Base-by-base conservation (phyloP, 2,329 filamentous ascomycete species). In the Passalora sequoiae region DNA sequence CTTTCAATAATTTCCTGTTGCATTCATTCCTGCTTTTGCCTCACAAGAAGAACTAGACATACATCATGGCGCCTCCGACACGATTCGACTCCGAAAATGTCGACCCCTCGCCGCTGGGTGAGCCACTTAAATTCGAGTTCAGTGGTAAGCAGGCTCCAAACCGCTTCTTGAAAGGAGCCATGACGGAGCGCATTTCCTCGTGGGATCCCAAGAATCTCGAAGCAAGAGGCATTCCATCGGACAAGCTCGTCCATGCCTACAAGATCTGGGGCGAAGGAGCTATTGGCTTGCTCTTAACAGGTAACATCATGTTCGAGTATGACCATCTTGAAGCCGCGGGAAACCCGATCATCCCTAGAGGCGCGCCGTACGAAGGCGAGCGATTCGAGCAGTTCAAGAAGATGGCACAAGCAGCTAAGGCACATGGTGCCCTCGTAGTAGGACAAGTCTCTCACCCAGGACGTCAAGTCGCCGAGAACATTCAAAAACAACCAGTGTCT, bases 101-200 rank as follows among this genome's bases (percentile, higher is more conserved):
- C 47, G 66, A 69, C 50, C 51, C 63, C 16, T 57, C 64, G 1
- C 64, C 68, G 7, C 51, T 72, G 45, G 69, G 60, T 39, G 58
- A 71, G 52, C 66, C 69, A n/a, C 61, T 72, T 37, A 54, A 66
- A 22, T 72, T 71, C 48, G 62, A 62, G 12, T 72, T 72, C 51
- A 74, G 73, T 30, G 70, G 73, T 39, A 71, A 68, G 44, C 75
- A 71, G 1, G 80, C 80, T 1, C 74, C 73, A 30, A 85, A 84
- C 59, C 70, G 80, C n/a, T 80, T 84, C 56, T 61, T 84, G 51
- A 85, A 85, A 62, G 78, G 69, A 4, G 76, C 82, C 30, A 84
- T 85, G 81, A 77, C 76, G 2, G 82, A 86, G 60, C 68, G 73
- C 6, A 65, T 84, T 10, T 76, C 78, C 0, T 78, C 74, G 4